Percentiles rank a stretch among this genome's conserved stretches.
These are phyloP conservation scores for Metschnikowia anglica DNA, from an alignment of 805 yeast species.

Conservation along the genomic window DNA sequence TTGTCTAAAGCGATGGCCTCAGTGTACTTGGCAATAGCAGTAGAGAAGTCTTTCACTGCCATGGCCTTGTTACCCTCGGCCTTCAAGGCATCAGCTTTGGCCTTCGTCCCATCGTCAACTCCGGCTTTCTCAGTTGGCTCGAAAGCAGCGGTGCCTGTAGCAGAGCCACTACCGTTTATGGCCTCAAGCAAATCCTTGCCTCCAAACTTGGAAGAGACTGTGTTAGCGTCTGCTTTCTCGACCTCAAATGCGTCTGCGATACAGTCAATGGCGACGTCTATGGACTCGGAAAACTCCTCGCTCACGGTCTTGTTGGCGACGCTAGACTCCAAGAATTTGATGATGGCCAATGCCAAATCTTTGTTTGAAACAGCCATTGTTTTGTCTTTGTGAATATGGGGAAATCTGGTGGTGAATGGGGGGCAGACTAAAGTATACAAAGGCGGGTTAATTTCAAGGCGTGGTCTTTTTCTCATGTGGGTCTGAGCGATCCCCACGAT, in stretches of 20 bases:
- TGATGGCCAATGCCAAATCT: slow-evolving; percentile 70
- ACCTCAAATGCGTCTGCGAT: slow-evolving; percentile 82
- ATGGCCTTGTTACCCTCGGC: slow-evolving; percentile 86
- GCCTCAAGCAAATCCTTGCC: slow-evolving; percentile 51
- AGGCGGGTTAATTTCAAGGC: not conserved
- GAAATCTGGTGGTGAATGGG: not conserved
- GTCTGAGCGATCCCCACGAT: slow-evolving; percentile 2
- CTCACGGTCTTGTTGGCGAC: slow-evolving; percentile 61
- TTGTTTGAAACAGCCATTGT: slow-evolving; percentile 51
- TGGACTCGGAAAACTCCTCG: slow-evolving; percentile 80
- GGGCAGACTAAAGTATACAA: no score
- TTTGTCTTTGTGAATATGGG: not conserved
- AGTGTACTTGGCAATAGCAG: slow-evolving; percentile 76
- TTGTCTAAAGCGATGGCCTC: slow-evolving; percentile 73
- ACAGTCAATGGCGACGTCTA: slow-evolving; percentile 93
- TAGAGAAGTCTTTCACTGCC: slow-evolving; percentile 68
- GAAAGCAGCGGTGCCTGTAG: slow-evolving; percentile 26
- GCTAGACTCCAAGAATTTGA: slow-evolving; percentile 63
- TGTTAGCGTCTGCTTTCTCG: slow-evolving; percentile 43
- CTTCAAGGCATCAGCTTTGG: slow-evolving; percentile 81
- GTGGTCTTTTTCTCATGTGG: slow-evolving; percentile 1
- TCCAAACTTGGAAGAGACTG: slow-evolving; percentile 38
- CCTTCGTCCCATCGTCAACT: slow-evolving; percentile 54
- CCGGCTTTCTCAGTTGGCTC: slow-evolving; percentile 26
- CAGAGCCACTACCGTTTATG: slow-evolving; percentile 28